Evolutionary conservation across 495 filamentous ascomycete genomes (phyloP).

Genomic region (Halenospora varia): DNA sequence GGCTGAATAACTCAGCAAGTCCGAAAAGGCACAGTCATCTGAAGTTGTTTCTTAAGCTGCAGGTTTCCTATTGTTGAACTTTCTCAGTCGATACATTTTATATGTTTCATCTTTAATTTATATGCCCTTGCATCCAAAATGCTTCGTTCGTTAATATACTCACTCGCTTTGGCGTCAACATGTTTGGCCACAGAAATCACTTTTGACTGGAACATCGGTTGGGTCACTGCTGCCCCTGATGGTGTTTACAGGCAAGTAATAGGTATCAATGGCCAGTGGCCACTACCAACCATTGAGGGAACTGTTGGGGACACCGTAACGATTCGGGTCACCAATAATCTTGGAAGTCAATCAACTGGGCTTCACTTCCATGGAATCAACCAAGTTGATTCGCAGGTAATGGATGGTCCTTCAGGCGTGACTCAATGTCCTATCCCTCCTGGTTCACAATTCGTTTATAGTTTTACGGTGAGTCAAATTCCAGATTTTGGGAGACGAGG

Average conservation of each 20-base stretch:
- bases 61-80: neutral
- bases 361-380: constrained; percentile 81
- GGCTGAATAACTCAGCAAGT: neutral
- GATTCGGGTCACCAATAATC: constrained; percentile 63
- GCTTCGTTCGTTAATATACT: neutral
- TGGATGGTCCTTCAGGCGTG: constrained; percentile 69
- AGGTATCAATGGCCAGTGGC: constrained; percentile 75
- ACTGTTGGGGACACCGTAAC: constrained; percentile 65
- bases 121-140: neutral
- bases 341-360: constrained; percentile 65
- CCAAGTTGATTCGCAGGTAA: constrained; percentile 61
- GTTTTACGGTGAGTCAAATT: constrained; percentile 38
- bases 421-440: constrained; percentile 70
- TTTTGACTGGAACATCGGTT: constrained; percentile 60
- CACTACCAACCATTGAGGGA: constrained; percentile 62
- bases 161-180: neutral
- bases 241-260: constrained; percentile 63
- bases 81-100: neutral
- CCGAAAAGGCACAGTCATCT: neutral
- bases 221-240: constrained; percentile 70
- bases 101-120: neutral
- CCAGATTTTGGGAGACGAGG: constrained; percentile 48
- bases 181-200: neutral
- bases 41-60: neutral
- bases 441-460: constrained; percentile 40